These are phyloP conservation scores for Psilocybe subaeruginosa DNA, from an alignment of 768 basidiomycete genomes.

Conservation along the genomic window DNA sequence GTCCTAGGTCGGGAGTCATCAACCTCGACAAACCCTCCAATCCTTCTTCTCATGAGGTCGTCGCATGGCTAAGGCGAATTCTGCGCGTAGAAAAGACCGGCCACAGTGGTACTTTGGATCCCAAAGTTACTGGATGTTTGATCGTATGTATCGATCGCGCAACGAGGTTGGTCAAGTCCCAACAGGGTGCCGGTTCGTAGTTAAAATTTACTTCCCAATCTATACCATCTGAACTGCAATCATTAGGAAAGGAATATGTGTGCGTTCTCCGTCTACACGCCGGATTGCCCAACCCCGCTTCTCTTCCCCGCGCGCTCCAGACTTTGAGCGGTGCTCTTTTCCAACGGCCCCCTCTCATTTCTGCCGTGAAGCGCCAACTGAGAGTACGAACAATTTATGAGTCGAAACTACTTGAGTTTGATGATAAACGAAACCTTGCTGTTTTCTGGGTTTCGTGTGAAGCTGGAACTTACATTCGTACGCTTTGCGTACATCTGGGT, in stretches of 20 bases:
- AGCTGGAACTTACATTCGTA: conserved; percentile 96
- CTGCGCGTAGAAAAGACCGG: conserved; percentile 97
- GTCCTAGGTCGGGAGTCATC: conserved; percentile 91
- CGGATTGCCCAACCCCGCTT: conserved; percentile 75
- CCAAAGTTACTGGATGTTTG: conserved; percentile 98
- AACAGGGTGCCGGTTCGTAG: conserved; percentile 89
- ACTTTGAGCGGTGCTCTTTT: conserved; percentile 98
- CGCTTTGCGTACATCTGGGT: conserved; percentile 96
- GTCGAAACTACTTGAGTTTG: conserved; percentile 94
- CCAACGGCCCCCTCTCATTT: conserved; percentile 98
- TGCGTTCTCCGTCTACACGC: conserved; percentile 94
- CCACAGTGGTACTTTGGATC: conserved; percentile 97
- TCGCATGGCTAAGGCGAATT: conserved; percentile 98
- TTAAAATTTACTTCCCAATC: neutral
- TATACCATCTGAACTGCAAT: conserved; percentile 3
- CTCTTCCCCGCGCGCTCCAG: conserved; percentile 91
- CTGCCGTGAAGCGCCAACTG: conserved; percentile 97
- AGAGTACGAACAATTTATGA: conserved; percentile 97
- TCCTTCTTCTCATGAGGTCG: conserved; percentile 98
- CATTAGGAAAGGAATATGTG: conserved; percentile 95
- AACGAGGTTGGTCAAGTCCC: conserved; percentile 95
- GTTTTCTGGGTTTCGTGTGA: conserved; percentile 99
- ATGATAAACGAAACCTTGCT: conserved; percentile 93
- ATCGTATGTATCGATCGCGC: conserved; percentile 99
- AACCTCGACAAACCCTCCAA: conserved; percentile 99